A percentile compares a stretch with the other conserved stretches of the same genome.
Conservation (phyloP, 2,329 filamentous ascomycete species). For the Paracoccidioides brasiliensis region DNA sequence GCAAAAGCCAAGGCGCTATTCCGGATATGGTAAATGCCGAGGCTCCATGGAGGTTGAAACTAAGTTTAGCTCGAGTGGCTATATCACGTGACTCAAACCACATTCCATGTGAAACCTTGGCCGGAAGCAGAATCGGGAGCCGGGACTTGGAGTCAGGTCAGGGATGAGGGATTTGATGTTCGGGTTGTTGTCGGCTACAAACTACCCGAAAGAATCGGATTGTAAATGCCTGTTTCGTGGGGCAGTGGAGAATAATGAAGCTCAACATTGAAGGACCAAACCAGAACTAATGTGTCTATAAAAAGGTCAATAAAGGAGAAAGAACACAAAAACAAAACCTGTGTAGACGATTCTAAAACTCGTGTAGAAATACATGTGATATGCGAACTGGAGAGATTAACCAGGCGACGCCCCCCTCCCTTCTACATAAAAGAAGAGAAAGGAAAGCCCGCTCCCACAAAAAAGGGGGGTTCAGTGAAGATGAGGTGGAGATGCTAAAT, state of each 20-base stretch:
- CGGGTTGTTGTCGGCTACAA: too few relatives aligned
- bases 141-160: too few relatives aligned
- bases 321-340: not conserved
- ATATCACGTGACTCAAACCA: not conserved
- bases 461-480: not conserved
- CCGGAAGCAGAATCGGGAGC: too few relatives aligned
- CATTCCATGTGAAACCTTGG: not conserved
- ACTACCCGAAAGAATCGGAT: too few relatives aligned
- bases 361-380: slow-evolving; percentile 3
- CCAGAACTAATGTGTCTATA: too few relatives aligned
- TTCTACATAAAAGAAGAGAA: not conserved
- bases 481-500: not conserved
- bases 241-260: too few relatives aligned
- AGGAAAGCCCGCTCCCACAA: too few relatives aligned
- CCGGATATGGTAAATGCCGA: not conserved
- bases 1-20: not conserved
- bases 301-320: too few relatives aligned
- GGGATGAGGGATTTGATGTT: not conserved
- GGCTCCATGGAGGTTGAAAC: not conserved
- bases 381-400: not conserved
- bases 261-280: too few relatives aligned
- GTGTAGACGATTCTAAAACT: not conserved
- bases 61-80: not conserved
- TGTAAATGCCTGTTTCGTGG: too few relatives aligned
- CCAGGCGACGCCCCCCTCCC: not conserved